A percentile compares a stretch with the other conserved stretches of the same genome.
These are phyloP conservation scores for Trichaptum fuscoviolaceum DNA, from an alignment of 768 basidiomycete species.

Conservation along the genomic window DNA sequence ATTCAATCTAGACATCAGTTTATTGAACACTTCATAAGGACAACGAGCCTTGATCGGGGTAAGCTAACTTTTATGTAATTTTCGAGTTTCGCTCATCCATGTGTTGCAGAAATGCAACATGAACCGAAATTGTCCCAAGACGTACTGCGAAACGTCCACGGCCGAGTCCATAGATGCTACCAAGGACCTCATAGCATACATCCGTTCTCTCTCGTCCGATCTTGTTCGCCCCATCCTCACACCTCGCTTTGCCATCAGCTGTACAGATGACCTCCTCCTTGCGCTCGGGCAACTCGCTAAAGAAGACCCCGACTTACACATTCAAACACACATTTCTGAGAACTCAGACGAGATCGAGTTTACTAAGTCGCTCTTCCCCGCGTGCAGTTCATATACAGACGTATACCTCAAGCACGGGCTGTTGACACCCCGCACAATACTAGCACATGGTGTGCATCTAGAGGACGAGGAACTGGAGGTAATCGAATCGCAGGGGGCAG, in stretches of 20 bases:
- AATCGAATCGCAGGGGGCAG: slow-evolving; percentile 58
- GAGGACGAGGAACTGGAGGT: slow-evolving; percentile 67
- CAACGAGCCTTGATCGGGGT: slow-evolving; percentile 87
- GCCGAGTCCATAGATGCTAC: slow-evolving; percentile 60
- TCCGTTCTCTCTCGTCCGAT: slow-evolving; percentile 46
- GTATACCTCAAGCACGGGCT: slow-evolving; percentile 81
- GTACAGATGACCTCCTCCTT: slow-evolving; percentile 62
- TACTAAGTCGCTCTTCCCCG: slow-evolving; percentile 63
- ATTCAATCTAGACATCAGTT: slow-evolving; percentile 2
- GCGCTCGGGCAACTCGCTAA: slow-evolving; percentile 58
- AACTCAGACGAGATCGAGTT: slow-evolving; percentile 67
- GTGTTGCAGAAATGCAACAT: slow-evolving; percentile 77
- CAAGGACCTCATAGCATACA: slow-evolving; percentile 57
- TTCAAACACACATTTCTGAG: slow-evolving; percentile 94
- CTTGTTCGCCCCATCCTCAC: slow-evolving; percentile 89
- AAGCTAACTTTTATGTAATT: slow-evolving; percentile 21
- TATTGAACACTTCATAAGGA: slow-evolving; percentile 33
- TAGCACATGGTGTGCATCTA: slow-evolving; percentile 86
- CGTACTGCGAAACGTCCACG: slow-evolving; percentile 63
- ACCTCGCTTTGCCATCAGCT: slow-evolving; percentile 94
- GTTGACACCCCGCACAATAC: slow-evolving; percentile 71
- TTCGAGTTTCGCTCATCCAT: slow-evolving; percentile 1
- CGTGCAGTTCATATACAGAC: slow-evolving; percentile 60
- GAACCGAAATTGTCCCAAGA: slow-evolving; percentile 66
- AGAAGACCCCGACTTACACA: slow-evolving; percentile 54